phyloP scores from a whole-genome alignment of 805 yeast species.

The Candida manassasensis region DNA sequence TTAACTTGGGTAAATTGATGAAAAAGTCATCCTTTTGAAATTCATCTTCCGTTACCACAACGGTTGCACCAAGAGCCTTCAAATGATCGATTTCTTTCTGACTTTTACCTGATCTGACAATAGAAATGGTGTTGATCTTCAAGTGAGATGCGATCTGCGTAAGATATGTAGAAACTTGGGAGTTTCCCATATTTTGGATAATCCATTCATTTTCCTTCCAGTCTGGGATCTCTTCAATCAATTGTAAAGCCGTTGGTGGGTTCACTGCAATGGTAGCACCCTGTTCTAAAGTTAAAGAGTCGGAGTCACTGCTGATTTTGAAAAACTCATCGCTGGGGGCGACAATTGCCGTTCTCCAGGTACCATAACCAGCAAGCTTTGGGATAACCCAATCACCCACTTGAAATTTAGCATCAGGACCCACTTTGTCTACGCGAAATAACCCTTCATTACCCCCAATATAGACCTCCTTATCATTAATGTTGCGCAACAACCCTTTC shows the following conservation, averaged over 20 bases:
- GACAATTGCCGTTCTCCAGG: conserved; percentile 72
- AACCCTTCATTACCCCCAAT: conserved; percentile 94
- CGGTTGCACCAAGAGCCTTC: conserved; percentile 26
- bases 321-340: conserved; percentile 22
- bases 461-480: conserved; percentile 57
- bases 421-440: conserved; percentile 75
- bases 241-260: conserved; percentile 82
- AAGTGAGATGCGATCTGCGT: conserved; percentile 23
- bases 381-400: conserved; percentile 90
- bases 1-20: conserved; percentile 10
- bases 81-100: conserved; percentile 17
- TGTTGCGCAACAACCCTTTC: conserved; percentile 51
- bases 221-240: conserved; percentile 38
- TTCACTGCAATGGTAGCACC: conserved; percentile 89
- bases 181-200: conserved; percentile 30
- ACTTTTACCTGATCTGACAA: conserved; percentile 26
- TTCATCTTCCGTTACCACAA: conserved; percentile 25
- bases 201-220: conserved; percentile 25
- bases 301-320: conserved; percentile 13
- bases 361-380: conserved; percentile 68
- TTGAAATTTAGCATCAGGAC: conserved; percentile 41
- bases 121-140: conserved; percentile 24
- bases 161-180: conserved; percentile 28
- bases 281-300: conserved; percentile 36
- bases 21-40: conserved; percentile 17